Base-by-base conservation (phyloP, 208 protist genomes). In the Wallacemonas sp. region DNA sequence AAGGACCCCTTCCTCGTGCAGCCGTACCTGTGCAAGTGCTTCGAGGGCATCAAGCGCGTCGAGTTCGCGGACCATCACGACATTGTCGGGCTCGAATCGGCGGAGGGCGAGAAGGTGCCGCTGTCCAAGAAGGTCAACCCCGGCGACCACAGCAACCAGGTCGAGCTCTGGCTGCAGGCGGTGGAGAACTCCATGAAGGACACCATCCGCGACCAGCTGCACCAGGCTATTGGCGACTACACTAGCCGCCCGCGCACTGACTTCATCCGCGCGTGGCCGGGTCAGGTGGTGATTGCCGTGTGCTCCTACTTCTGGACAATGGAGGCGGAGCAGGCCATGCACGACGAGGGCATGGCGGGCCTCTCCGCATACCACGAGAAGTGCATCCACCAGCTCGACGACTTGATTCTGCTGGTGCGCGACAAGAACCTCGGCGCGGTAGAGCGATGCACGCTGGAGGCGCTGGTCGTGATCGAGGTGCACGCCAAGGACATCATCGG, bases 21-120 rank as follows among this genome's bases (percentile, higher is more conserved):
- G 82, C 90, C 89, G 23, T 97, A 99, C 70, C 77, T 99, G 68
- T 90, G 82, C 71, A 99, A 98, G 78, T 98, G 93, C 80, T 99
- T 99, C 76, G 97, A 99, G 74, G 96, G 92, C 57, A 97, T 99
- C 64, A 95, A 96, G 49, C 76, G 79, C 28, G 85, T 98, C 28
- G 75, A 87, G n/a, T 98, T 98, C 61, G 77, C 79, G 2, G 91
- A 96, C 36, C 79, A 91, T 52, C 89, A 94, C 74, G 89, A 97
- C 69, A 98, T 98, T 77, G 79, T 90, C 26, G 86, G 82, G 18
- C 97, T 98, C 91, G 86, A 95, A 65, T 97, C 89, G 23, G 78
- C 87, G 1, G 92, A 98, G 76, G 93, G 93, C 2, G 94, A 98
- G 71, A 59, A 77, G 64, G 92, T 98, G 50, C 67, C 78, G 29